Base-by-base conservation (phyloP, 208 protist genomes). In the Trypanosoma platydactyli region DNA sequence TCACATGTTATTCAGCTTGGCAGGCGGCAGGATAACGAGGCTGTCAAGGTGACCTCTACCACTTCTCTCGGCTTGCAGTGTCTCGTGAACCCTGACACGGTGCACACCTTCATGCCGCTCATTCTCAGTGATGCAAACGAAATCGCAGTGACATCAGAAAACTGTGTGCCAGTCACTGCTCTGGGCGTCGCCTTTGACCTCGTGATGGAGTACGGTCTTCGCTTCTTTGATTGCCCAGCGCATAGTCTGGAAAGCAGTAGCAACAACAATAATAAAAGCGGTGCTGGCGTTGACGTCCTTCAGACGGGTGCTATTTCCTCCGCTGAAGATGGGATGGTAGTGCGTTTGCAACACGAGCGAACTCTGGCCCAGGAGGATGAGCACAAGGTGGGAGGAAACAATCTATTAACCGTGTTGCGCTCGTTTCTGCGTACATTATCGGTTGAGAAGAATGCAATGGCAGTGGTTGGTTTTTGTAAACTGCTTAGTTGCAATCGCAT, bases 31-130 rank as follows among this genome's bases (percentile, higher is more conserved):
- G 81, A 89, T 60, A 83, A 83, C 54, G 86, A 88, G 33, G 72
- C 46, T 57, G 91, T 96, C 29, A 78, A 81, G n/a, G 82, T 88
- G 35, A 78, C 73, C 20, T 85, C 91, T 25, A 96, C 84, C 22
- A 81, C 81, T 45, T 92, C 88, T 18, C 74, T 96, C 0, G 83
- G 84, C 11, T 57, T 96, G 51, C 86, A 88, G 70, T 96, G 91
- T 74, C 81, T 96, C 22, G 88, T 96, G 42, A 86, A 81, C 59
- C 85, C 91, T 9, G 86, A 93, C 41, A 80, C 80, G 27, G 91
- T 96, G 38, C 91, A 96, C 73, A 96, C 91, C 42, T 96, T 96
- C 72, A 83, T 96, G 77, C 91, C 91, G 12, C 73, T 94, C 22
- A 85, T 96, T 58, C 51, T 94, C 11, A 74, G 64, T 40, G 86